Evolutionary conservation across 805 yeast genomes (phyloP).

Genomic region (Candida piceae): DNA sequence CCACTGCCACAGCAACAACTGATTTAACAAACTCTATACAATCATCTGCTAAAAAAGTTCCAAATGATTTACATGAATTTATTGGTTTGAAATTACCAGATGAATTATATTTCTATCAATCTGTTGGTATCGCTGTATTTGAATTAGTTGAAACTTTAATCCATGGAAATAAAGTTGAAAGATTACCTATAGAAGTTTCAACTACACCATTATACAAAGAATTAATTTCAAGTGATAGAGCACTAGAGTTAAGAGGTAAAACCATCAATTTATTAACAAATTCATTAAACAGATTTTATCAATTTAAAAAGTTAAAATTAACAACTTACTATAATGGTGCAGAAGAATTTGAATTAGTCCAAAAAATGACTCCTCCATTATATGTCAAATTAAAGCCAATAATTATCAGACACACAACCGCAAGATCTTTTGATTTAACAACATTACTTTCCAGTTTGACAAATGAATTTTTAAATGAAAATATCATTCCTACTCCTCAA

Average conservation of each 20-base stretch:
- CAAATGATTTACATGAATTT: conserved; percentile 76
- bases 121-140: conserved; percentile 66
- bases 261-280: conserved; percentile 66
- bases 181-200: conserved; percentile 65
- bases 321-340: conserved; percentile 30
- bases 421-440: conserved; percentile 28
- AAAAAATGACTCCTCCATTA: conserved; percentile 50
- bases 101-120: conserved; percentile 76
- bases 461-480: conserved; percentile 27
- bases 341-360: conserved; percentile 37
- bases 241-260: conserved; percentile 50
- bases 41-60: conserved; percentile 41
- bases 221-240: conserved; percentile 42
- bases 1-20: conserved; percentile 8
- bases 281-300: conserved; percentile 78
- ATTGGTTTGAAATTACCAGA: conserved; percentile 83
- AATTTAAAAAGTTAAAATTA: conserved; percentile 59
- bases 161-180: conserved; percentile 55
- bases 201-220: conserved; percentile 48
- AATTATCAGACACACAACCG: conserved; percentile 28
- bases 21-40: too few relatives aligned
- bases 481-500: conserved; percentile 10
- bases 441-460: conserved; percentile 28
- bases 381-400: conserved; percentile 35
- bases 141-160: conserved; percentile 63